These are phyloP conservation scores for Zizania palustris DNA, from an alignment of 202 grass and related monocot species.

Conservation along the genomic window DNA sequence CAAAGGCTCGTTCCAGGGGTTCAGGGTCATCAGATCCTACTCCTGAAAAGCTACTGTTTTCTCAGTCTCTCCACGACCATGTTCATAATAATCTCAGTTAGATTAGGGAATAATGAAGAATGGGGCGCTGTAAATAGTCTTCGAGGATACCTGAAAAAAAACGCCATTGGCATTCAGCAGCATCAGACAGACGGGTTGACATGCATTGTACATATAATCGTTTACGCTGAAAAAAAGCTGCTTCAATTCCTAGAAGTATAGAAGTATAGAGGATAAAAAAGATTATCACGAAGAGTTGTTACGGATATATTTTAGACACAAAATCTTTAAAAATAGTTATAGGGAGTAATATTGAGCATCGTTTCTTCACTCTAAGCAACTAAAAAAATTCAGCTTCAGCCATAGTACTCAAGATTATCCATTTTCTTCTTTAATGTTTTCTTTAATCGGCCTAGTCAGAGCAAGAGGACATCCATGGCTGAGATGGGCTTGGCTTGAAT, in stretches of 20 bases:
- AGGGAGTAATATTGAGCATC: no score
- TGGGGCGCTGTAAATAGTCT: background rate
- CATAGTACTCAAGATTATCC: no score
- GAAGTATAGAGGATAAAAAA: no score
- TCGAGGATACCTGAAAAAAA: background rate
- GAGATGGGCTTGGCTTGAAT: background rate
- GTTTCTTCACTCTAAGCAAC: no score
- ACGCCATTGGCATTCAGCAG: background rate
- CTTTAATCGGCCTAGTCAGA: no score
- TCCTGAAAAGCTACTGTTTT: background rate
- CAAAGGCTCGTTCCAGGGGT: slow-evolving; percentile 46
- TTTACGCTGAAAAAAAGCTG: no score
- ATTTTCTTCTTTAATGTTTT: no score
- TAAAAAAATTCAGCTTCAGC: no score
- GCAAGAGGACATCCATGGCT: background rate
- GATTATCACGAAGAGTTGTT: no score
- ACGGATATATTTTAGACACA: no score
- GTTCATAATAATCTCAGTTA: background rate
- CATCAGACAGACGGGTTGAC: background rate
- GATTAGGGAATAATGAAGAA: slow-evolving; percentile 15
- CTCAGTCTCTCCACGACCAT: background rate
- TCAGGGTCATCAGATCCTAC: slow-evolving; percentile 38
- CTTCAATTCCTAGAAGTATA: no score
- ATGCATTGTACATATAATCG: background rate
- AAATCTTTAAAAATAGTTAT: no score